Base-by-base conservation (phyloP, 345 rosid species). In the Ceriops zippeliana region DNA sequence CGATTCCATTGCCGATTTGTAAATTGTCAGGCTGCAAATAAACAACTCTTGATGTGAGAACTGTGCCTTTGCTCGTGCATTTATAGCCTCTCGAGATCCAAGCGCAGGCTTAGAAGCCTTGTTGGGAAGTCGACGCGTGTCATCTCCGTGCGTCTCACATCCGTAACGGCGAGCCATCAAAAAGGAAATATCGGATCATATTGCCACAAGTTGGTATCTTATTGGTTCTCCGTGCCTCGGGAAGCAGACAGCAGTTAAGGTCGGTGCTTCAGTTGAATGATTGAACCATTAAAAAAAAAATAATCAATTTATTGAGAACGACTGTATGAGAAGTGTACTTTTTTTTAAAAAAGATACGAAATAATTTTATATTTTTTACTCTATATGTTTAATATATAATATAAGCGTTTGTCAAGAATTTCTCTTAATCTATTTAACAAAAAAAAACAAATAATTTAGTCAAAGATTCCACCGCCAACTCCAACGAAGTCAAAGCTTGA, bases 51-150 rank as follows among this genome's bases (percentile, higher is more conserved):
- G 26, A 27, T 34, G 61, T 24, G 31, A 37, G 42, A 26, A 54
- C 27, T 6, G 35, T 3, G 13, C 5, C 7, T 19, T 24, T 6
- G 37, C n/a, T 3, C 1, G 54, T 34, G 20, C 11, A 65, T 58
- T 57, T 63, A 59, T 63, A 20, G 67, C 21, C 42, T 13, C 22
- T 51, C 24, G 34, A n/a, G 47, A 46, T n/a, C 9, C 1, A 4
- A 13, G 30, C 31, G 6, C 30, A 31, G 8, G 35, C 8, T 3
- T 1, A 16, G 19, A 22, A 22, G 21, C 19, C 17, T 20, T 58
- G 38, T 51, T 52, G 62, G 20, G 62, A 17, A 11, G 0, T 46
- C n/a, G 58, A 64, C 75, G 56, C 64, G 58, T 64, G 69, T 56
- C 6, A 7, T 19, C 9, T 17, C 26, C 38, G 1, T 11, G 56